Base-by-base conservation (phyloP, 257 asterid genomes). In the Solanum sejunctum region DNA sequence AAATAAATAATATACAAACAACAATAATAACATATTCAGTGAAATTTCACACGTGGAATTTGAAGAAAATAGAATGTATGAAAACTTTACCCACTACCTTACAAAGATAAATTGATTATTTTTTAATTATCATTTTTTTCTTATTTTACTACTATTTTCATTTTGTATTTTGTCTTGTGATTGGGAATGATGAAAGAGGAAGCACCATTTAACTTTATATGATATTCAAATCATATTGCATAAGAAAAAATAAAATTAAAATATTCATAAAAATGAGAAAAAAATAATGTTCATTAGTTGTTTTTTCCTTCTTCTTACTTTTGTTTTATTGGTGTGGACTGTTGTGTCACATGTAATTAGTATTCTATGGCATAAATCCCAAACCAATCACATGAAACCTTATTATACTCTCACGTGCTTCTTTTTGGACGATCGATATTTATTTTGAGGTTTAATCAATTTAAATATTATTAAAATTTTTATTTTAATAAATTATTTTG, bases 371-470 rank as follows among this genome's bases (percentile, higher is more conserved):
- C 82, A 51, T 77, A 52, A 64, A 51, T 52, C 82, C 82, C 63
- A 51, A 73, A 16, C 82, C 21, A 26, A 51, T 77, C 82, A 52
- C 26, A 26, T 77, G 82, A 77, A 8, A 16, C 23, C 82, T 75
- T 49, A 75, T 47, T 49, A 75, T 75, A 75, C 81, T 75, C 43
- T 47, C 81, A 75, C 21, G 81, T 75, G 81, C 43, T 21, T 47
- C 43, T 21, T 8, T 7, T 2, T 2, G 5, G n/a, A 9, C 2
- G 0, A 7, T 28, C 6, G 1, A 32, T 69, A 69, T 36, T n/a
- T 7, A 6, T 20, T 43, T 45, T 73, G 41, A 12, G 0, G 12
- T 8, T 8, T 0, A 12, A 73, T 45, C 11, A 73, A 73, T n/a
- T 72, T 1, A 0, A 0, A 13, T 3, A 0, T 0, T 21, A 3